A percentile compares a stretch with the other conserved stretches of the same genome.
Conservation (phyloP, 225 moss, liverwort and hornwort genomes). For the Rhytidiadelphus loreus region DNA sequence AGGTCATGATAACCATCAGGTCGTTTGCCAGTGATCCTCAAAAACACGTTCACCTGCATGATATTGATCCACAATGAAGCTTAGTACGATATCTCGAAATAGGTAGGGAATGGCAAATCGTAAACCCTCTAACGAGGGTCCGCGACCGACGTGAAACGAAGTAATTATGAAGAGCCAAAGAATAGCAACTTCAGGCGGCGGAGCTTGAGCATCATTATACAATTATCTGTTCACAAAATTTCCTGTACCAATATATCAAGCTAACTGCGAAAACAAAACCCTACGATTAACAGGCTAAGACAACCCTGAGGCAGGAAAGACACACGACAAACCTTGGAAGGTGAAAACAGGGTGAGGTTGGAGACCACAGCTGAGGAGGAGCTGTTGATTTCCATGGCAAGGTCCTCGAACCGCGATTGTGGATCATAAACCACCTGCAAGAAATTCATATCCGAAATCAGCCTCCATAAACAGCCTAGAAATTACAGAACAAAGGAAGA, state of each 20-base stretch:
- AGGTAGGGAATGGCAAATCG: background rate
- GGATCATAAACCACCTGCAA: conserved; percentile 31
- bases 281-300: background rate
- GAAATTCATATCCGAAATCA: background rate
- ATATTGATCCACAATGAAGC: background rate
- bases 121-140: background rate
- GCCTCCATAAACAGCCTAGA: background rate
- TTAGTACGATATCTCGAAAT: background rate
- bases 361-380: conserved; percentile 11
- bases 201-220: background rate
- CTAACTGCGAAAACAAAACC: background rate
- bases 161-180: background rate
- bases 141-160: background rate
- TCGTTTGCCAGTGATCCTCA: conserved; percentile 73
- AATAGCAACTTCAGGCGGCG: background rate
- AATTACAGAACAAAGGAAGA: background rate
- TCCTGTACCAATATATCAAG: background rate
- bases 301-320: background rate
- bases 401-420: conserved; percentile 22
- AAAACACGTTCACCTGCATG: conserved; percentile 68
- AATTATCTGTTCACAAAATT: background rate
- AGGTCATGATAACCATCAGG: conserved; percentile 87
- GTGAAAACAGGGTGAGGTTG: conserved; percentile 72
- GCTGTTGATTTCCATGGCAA: conserved; percentile 11
- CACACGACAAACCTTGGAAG: conserved; percentile 59